A percentile compares a stretch with the other conserved stretches of the same genome.
Conservation (phyloP, 306 rosid species). For the Dalbergia cochinchinensis region DNA sequence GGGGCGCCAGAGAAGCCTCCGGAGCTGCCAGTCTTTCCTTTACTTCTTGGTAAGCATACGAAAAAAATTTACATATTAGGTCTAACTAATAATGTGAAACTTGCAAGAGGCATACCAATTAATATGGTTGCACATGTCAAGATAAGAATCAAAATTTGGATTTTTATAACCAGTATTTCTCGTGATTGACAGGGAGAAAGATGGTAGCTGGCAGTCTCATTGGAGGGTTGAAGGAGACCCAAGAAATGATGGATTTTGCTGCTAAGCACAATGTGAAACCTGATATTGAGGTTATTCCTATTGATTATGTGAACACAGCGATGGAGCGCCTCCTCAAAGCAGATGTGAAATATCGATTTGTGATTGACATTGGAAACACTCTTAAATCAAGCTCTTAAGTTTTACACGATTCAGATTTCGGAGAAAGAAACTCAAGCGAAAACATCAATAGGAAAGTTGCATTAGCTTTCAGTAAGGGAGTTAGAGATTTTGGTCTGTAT, state of each 20-base stretch:
- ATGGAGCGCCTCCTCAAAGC: conserved; percentile 54
- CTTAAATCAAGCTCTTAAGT: conserved; percentile 27
- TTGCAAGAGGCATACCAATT: no score
- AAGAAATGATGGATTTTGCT: conserved; percentile 61
- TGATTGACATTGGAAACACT: conserved; percentile 53
- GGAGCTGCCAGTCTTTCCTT: conserved; percentile 47
- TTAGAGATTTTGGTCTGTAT: not conserved
- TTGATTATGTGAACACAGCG: conserved; percentile 58
- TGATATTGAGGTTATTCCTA: conserved; percentile 52
- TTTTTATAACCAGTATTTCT: not conserved
- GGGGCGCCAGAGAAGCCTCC: conserved; percentile 56
- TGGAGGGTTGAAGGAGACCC: conserved; percentile 59
- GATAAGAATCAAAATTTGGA: not conserved
- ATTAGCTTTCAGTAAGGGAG: not conserved
- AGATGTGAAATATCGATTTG: conserved; percentile 63
- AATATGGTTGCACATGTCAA: not conserved
- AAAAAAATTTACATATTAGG: not conserved
- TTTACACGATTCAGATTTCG: not conserved
- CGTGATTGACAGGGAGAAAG: conserved; percentile 47
- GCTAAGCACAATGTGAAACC: conserved; percentile 51
- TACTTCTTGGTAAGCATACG: conserved; percentile 36
- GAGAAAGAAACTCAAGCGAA: not conserved
- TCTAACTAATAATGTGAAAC: not conserved
- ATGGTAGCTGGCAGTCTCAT: conserved; percentile 37
- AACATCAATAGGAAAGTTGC: no score